These are phyloP conservation scores for Mimosa pudica DNA, from an alignment of 306 rosid genomes.

Conservation along the genomic window DNA sequence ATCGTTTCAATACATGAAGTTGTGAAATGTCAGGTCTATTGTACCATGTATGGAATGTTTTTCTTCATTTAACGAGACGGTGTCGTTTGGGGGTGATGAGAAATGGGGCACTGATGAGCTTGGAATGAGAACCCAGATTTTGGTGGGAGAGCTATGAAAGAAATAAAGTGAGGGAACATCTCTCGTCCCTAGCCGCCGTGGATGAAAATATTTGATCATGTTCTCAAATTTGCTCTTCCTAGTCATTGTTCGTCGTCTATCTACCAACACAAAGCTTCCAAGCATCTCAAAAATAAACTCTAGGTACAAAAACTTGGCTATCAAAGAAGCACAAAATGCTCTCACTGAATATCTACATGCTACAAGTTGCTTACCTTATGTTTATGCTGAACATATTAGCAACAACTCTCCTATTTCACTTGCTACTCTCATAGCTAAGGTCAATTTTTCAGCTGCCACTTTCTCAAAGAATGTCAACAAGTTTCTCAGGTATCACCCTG, in stretches of 20 bases:
- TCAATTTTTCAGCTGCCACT: conserved; percentile 39
- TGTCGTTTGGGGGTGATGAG: too few species aligned
- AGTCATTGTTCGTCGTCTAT: conserved; percentile 46
- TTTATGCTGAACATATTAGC: conserved; percentile 66
- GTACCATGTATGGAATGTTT: too few species aligned
- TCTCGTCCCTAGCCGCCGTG: too few species aligned
- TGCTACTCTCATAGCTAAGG: conserved; percentile 51
- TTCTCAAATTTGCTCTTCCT: conserved; percentile 1
- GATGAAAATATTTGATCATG: conserved; percentile 1
- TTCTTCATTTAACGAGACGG: too few species aligned
- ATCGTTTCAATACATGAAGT: too few species aligned
- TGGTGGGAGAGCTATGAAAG: too few species aligned
- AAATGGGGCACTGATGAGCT: too few species aligned
- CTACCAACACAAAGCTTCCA: conserved; percentile 38
- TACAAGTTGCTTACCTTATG: conserved; percentile 63
- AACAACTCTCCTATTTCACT: conserved; percentile 50
- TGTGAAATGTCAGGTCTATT: too few species aligned
- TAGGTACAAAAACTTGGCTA: conserved; percentile 47
- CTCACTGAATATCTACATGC: conserved; percentile 72
- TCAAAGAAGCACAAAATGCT: conserved; percentile 55
- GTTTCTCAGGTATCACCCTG: conserved; percentile 76
- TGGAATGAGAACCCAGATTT: too few species aligned
- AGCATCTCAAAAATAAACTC: conserved; percentile 40
- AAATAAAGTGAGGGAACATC: too few species aligned
- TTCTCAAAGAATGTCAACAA: conserved; percentile 49